Percentiles rank a stretch among this genome's conserved stretches.
Conservation (phyloP, 2,329 filamentous ascomycete genomes). For the Paecilomyces formosus region DNA sequence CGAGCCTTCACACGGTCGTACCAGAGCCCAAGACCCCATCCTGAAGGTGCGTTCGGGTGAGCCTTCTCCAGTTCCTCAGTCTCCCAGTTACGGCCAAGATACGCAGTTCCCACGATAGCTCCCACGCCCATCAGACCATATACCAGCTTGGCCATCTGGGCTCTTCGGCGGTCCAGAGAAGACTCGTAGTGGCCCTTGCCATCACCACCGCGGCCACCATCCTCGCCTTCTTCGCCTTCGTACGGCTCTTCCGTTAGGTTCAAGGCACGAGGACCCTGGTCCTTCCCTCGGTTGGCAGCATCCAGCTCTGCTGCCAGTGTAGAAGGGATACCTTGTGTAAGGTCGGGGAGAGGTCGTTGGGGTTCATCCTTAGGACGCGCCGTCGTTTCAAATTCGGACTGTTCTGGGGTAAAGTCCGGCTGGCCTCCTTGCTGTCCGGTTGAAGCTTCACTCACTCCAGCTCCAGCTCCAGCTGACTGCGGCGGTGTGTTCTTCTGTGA, state of each 20-base stretch:
- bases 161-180: slow-evolving; percentile 76
- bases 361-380: slow-evolving; percentile 27
- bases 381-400: slow-evolving; percentile 32
- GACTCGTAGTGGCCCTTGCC: slow-evolving; percentile 80
- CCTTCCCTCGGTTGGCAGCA: slow-evolving; percentile 32
- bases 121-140: slow-evolving; percentile 56
- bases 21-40: slow-evolving; percentile 68
- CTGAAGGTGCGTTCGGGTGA: slow-evolving; percentile 67
- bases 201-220: slow-evolving; percentile 50
- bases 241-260: slow-evolving; percentile 49
- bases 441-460: slow-evolving; percentile 13
- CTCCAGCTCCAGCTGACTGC: slow-evolving; percentile 16
- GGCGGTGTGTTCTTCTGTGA: slow-evolving; percentile 22
- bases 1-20: slow-evolving; percentile 74
- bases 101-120: slow-evolving; percentile 55
- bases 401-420: slow-evolving; percentile 18
- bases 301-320: slow-evolving; percentile 73
- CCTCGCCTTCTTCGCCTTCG: slow-evolving; percentile 38
- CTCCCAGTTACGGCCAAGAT: slow-evolving; percentile 84
- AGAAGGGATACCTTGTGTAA: slow-evolving; percentile 91
- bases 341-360: slow-evolving; percentile 69
- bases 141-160: slow-evolving; percentile 66
- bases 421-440: slow-evolving; percentile 1
- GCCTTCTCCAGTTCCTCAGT: slow-evolving; percentile 60
- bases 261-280: slow-evolving; percentile 27